Evolutionary conservation across 345 rosid genomes (phyloP), one percentile per base, ranked within the genome.

Genomic region (Eucalyptus coolabah): DNA sequence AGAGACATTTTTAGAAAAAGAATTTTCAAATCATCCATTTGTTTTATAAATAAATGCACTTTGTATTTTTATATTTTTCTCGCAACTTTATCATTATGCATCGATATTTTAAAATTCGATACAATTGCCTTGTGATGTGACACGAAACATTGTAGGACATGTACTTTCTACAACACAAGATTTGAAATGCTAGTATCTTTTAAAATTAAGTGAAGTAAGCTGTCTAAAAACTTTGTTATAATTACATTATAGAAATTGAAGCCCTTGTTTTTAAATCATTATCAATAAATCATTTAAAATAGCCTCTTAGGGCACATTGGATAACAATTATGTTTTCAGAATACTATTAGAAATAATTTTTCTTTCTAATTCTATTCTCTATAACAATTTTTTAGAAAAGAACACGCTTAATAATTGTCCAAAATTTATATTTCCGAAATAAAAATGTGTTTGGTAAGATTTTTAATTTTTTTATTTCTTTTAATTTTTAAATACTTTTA

Each of bases 311-410:
- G 45, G 3, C 9, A 8, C 9, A 2, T 44, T 44, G 7, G 2
- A 9, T 44, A 8, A 44, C 45, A 1, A 44, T 44, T 44, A 7
- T 44, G 2, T 44, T 44, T 44, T 44, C 2, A 7, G 45, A 44
- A 7, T 44, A 7, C 8, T 44, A 44, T 8, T 8, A 44, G 1
- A 44, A 44, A 44, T 44, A n/a, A n/a, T n/a, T n/a, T n/a, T n/a
- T n/a, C n/a, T n/a, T n/a, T n/a, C n/a, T n/a, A n/a, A n/a, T n/a
- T n/a, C n/a, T n/a, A n/a, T n/a, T n/a, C n/a, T n/a, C n/a, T n/a
- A n/a, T n/a, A n/a, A n/a, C n/a, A n/a, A n/a, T 49, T 2, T 50
- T 0, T 50, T 0, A 49, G 3, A 50, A 50, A 51, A 0, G 21
- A 18, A 51, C 4, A 7, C 1, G 1, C 8, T 50, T 50, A 0